These are phyloP conservation scores for Colletotrichum spaethianum DNA, from an alignment of 2,329 filamentous ascomycete species.

Conservation along the genomic window DNA sequence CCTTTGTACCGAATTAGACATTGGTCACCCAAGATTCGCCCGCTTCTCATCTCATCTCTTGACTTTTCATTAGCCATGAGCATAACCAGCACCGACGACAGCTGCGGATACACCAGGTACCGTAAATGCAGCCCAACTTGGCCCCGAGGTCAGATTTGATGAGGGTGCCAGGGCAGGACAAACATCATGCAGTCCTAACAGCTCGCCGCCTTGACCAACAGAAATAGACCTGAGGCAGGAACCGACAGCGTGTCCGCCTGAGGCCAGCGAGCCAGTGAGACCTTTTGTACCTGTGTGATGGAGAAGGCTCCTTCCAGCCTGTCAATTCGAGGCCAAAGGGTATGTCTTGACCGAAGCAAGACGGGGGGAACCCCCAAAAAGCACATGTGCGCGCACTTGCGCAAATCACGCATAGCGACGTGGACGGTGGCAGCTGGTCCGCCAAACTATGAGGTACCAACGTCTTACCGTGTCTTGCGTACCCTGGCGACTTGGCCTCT, in stretches of 20 bases:
- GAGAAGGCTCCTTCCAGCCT: background rate
- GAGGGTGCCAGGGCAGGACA: background rate
- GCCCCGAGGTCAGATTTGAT: background rate
- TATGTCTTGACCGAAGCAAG: background rate
- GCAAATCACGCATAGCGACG: conserved; percentile 4
- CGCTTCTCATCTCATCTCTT: background rate
- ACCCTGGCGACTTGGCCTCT: background rate
- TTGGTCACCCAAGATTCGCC: conserved; percentile 1
- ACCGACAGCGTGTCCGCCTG: background rate
- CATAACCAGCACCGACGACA: conserved; percentile 9
- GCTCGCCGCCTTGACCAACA: background rate
- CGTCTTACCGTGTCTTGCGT: background rate
- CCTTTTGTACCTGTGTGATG: background rate
- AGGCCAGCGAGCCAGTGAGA: background rate
- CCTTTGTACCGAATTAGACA: background rate
- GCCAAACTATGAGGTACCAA: conserved; percentile 3
- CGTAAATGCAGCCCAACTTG: background rate
- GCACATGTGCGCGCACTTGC: conserved; percentile 1
- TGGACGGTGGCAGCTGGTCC: conserved; percentile 9
- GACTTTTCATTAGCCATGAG: background rate
- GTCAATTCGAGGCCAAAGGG: background rate
- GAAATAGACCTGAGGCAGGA: background rate
- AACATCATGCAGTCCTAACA: background rate
- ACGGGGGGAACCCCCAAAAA: background rate
- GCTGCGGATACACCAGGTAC: background rate